Percentiles rank a stretch among this genome's conserved stretches.
Evolutionary conservation across 163 green algal species (phyloP).

Genomic region (Prototheca wickerhamii): DNA sequence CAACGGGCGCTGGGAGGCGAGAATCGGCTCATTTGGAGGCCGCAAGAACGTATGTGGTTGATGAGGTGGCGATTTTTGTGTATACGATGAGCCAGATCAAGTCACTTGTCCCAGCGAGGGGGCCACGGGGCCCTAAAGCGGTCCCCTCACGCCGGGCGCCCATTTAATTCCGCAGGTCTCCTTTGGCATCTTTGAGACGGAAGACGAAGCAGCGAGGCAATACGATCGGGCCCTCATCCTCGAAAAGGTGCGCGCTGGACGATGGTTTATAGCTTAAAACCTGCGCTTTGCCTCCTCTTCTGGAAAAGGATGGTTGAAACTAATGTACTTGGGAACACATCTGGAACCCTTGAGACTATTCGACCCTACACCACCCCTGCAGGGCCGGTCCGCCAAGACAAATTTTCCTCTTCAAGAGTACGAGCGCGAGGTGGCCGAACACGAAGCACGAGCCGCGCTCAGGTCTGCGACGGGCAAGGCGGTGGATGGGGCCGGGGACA

Average conservation of each 20-base stretch:
- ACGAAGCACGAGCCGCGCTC: constrained; percentile 5
- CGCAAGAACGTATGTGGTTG: constrained; percentile 46
- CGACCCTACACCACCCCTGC: not conserved
- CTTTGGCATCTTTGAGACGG: constrained; percentile 52
- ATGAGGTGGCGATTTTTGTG: not conserved
- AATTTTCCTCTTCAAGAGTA: constrained; percentile 59
- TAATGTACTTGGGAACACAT: too few species aligned
- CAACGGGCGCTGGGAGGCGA: constrained; percentile 54
- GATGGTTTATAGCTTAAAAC: too few species aligned
- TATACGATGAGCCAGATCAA: too few species aligned
- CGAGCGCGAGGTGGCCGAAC: constrained; percentile 33
- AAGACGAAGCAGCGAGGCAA: constrained; percentile 50
- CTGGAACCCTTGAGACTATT: too few species aligned
- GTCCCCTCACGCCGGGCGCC: not conserved
- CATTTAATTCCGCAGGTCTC: constrained; percentile 39
- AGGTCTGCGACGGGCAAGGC: not conserved
- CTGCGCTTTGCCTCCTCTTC: too few species aligned
- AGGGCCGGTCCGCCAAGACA: constrained; percentile 48
- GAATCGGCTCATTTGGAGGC: constrained; percentile 52
- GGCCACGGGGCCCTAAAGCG: too few species aligned
- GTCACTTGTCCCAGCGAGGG: too few species aligned
- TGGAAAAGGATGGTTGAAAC: too few species aligned
- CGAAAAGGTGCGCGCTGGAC: constrained; percentile 34
- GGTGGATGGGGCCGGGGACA: too few species aligned
- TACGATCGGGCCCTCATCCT: constrained; percentile 62